phyloP scores from a whole-genome alignment of 1,284 basidiomycete species.

The Ustilago trichophora region DNA sequence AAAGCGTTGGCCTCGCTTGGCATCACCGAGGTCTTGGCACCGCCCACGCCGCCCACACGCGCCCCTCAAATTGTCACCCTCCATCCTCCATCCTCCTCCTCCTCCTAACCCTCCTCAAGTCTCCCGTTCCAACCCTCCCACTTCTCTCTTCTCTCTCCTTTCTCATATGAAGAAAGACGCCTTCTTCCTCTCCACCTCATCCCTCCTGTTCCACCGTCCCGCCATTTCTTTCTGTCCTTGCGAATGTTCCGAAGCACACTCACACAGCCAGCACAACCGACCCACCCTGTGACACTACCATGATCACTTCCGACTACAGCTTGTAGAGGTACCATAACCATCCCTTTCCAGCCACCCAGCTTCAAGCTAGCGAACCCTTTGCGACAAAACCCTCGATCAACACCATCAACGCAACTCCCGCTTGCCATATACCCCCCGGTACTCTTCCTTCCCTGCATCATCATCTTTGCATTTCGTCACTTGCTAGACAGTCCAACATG shows the following conservation, averaged over 20 bases:
- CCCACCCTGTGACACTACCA: neutral
- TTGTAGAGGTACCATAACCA: too few relatives aligned
- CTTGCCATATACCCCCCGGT: neutral
- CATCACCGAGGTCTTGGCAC: conserved; percentile 19
- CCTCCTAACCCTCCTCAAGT: neutral
- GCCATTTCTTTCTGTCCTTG: neutral
- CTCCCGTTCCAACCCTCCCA: too few relatives aligned
- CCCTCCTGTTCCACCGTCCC: neutral
- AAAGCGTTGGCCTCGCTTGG: conserved; percentile 32
- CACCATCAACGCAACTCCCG: neutral
- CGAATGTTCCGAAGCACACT: conserved; percentile 1
- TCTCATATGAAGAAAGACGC: neutral
- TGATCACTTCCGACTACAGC: neutral
- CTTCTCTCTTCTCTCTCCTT: too few relatives aligned
- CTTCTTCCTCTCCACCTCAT: neutral
- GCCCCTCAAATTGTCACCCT: neutral
- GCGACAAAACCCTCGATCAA: neutral
- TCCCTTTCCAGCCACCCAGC: too few relatives aligned
- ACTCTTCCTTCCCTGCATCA: too few relatives aligned
- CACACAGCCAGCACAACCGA: too few relatives aligned
- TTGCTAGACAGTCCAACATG: conserved; percentile 15
- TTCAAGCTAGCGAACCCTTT: too few relatives aligned
- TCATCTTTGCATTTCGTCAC: too few relatives aligned
- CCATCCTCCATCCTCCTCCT: neutral
- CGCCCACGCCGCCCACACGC: conserved; percentile 1